These are phyloP conservation scores for Leishmania martiniquensis DNA, from an alignment of 208 protist genomes.

Conservation along the genomic window DNA sequence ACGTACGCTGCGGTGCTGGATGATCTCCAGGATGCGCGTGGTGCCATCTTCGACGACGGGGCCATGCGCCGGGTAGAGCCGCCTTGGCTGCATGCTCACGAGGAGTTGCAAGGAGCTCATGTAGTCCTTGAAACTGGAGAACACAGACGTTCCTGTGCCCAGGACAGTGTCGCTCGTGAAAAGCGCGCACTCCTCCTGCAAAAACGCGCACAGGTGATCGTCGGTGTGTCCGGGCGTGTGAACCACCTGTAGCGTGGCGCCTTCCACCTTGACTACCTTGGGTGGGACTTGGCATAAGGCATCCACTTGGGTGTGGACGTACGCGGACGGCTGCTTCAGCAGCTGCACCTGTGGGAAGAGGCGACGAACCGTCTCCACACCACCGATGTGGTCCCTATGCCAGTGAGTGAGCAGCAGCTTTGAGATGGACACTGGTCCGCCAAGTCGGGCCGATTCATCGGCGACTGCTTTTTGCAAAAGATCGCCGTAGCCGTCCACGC, in stretches of 20 bases:
- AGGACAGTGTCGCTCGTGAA: conserved; percentile 76
- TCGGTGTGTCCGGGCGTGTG: conserved; percentile 73
- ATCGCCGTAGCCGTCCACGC: conserved; percentile 38
- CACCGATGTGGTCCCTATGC: conserved; percentile 74
- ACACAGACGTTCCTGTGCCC: conserved; percentile 61
- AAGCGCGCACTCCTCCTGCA: conserved; percentile 58
- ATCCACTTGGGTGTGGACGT: conserved; percentile 29
- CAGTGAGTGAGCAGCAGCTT: conserved; percentile 73
- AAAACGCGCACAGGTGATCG: conserved; percentile 57
- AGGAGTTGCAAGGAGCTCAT: conserved; percentile 51
- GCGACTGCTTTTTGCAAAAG: conserved; percentile 36
- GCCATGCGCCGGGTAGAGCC: conserved; percentile 69
- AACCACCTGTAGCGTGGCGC: conserved; percentile 51
- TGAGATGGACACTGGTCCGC: conserved; percentile 40
- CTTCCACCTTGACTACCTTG: conserved; percentile 36
- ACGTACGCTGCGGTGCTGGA: conserved; percentile 49
- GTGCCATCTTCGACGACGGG: conserved; percentile 51
- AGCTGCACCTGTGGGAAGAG: conserved; percentile 48
- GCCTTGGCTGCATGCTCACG: conserved; percentile 22
- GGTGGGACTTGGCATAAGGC: conserved; percentile 32
- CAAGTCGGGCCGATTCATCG: conserved; percentile 29
- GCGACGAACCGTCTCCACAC: conserved; percentile 39
- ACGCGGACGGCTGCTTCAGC: conserved; percentile 50
- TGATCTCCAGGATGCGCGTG: conserved; percentile 56
- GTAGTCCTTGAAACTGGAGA: conserved; percentile 65